phyloP scores from a whole-genome alignment of 179 eudicot species.

The Camellia oleifera region DNA sequence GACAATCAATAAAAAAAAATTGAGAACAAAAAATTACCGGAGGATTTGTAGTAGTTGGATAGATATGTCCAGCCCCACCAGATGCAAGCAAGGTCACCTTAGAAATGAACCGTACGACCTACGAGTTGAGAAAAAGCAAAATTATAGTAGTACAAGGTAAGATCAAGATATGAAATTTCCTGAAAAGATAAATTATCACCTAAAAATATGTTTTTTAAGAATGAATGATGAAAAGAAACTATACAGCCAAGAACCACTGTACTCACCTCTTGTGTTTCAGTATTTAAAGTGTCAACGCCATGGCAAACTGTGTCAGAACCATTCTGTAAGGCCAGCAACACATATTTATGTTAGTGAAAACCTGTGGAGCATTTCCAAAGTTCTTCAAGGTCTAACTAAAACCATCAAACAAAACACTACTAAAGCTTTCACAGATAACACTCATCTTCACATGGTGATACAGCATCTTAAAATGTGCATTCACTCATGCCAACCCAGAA shows the following conservation, averaged over 20 bases:
- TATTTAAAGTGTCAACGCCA: constrained; percentile 82
- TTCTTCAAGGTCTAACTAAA: neutral
- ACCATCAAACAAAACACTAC: neutral
- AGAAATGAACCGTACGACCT: constrained; percentile 88
- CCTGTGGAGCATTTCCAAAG: neutral
- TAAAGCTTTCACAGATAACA: neutral
- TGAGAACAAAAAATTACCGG: constrained; percentile 34
- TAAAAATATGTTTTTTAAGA: neutral
- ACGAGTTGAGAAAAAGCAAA: constrained; percentile 7
- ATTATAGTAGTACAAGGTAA: neutral
- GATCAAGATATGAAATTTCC: neutral
- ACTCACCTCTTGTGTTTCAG: constrained; percentile 78
- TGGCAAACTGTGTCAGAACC: constrained; percentile 70
- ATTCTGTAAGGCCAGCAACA: constrained; percentile 50
- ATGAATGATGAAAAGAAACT: neutral
- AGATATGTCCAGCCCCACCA: constrained; percentile 97
- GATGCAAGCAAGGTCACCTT: constrained; percentile 93
- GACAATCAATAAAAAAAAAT: neutral
- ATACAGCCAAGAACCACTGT: neutral
- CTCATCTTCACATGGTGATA: neutral
- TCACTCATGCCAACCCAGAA: neutral
- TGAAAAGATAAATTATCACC: neutral
- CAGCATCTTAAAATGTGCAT: neutral
- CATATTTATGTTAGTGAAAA: neutral
- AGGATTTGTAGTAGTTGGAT: constrained; percentile 92